Base-by-base conservation (phyloP, 1,284 basidiomycete species). In the Ceratobasidium sp. region DNA sequence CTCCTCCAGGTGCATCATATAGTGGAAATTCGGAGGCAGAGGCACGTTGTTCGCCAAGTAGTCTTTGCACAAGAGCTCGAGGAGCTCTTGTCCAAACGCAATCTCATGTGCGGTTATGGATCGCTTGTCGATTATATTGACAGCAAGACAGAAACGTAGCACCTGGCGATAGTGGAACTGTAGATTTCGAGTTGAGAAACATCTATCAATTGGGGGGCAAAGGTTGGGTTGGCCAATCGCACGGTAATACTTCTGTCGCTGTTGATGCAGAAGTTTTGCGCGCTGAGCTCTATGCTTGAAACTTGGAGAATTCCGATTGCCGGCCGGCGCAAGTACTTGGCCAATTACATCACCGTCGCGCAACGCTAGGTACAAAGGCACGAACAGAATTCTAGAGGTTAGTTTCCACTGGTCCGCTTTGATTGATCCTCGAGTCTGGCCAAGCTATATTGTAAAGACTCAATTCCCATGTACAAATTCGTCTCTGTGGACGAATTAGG, bases 371-470 rank as follows among this genome's bases (percentile, higher is more conserved):
- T 48, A 70, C 3, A 70, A 28, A 0, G 32, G 55, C 1, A 70
- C 32, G 30, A 50, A 34, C 16, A 70, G 57, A 3, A 70, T 9
- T 6, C 34, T 28, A 26, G 55, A 8, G 16, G 34, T 26, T 1
- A 70, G 32, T 23, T 70, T 70, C 28, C 30, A 36, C n/a, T 70
- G 67, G 45, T 70, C 53, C 1, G 67, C 67, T 21, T 70, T 70
- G 28, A 26, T 36, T n/a, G 18, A 21, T 0, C 30, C 39, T 21
- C 18, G 6, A 0, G 67, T 59, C 32, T 70, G 67, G 28, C 67
- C 67, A 48, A 70, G 18, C 67, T n/a, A n/a, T n/a, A n/a, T n/a
- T n/a, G n/a, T 70, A 53, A 0, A 30, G 14, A 52, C 26, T 18
- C 30, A 26, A 0, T 32, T 55, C n/a, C 41, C 1, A 14, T 30